These are phyloP conservation scores for Flaveria robusta DNA, from an alignment of 129 eudicot genomes.

Conservation along the genomic window DNA sequence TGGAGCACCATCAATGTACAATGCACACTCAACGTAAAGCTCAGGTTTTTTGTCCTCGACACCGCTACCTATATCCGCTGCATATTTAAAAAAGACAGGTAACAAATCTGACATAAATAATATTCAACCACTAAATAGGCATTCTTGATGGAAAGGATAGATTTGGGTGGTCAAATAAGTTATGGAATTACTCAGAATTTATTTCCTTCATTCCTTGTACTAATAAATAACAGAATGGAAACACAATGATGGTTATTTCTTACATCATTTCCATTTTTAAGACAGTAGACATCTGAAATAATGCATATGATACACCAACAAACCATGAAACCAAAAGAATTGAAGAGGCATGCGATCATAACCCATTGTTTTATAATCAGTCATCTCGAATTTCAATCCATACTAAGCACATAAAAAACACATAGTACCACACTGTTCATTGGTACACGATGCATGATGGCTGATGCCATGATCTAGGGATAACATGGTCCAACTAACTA, in stretches of 20 bases:
- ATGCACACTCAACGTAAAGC: constrained; percentile 85
- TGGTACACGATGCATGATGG: no score
- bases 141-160: not conserved
- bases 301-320: not conserved
- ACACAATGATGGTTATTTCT: not conserved
- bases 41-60: constrained; percentile 78
- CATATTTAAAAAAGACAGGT: constrained; percentile 22
- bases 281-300: not conserved
- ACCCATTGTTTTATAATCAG: no score
- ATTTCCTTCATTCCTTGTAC: not conserved
- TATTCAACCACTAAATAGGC: not conserved
- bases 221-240: not conserved
- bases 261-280: not conserved
- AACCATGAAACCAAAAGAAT: not conserved
- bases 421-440: no score
- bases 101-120: constrained; percentile 18
- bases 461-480: no score
- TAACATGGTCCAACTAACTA: no score
- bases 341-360: not conserved
- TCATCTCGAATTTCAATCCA: no score
- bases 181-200: not conserved
- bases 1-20: constrained; percentile 95
- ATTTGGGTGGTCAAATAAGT: not conserved
- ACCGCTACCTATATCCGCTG: constrained; percentile 53
- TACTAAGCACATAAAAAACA: no score